Base-by-base conservation (phyloP, 2,329 filamentous ascomycete genomes). In the Sarocladiaceae sp. region DNA sequence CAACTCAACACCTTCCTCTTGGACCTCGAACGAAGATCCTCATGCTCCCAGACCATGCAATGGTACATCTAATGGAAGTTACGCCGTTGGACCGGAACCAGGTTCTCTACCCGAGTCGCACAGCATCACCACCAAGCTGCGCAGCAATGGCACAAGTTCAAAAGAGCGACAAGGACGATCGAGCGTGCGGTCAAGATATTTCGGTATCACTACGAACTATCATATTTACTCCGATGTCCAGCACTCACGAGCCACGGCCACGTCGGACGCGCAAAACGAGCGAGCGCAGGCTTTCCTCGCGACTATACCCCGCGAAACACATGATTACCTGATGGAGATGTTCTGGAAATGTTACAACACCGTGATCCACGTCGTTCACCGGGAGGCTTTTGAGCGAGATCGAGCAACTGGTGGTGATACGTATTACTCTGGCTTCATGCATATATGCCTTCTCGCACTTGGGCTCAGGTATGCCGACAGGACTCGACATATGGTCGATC, bases 371-470 rank as follows among this genome's bases (percentile, higher is more conserved):
- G 23, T 47, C 4, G 23, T 47, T n/a, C 42, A 47, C 42, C 22
- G 42, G 23, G 26, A 31, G 26, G 42, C 42, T 7, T 47, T 28
- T 10, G 42, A 47, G 26, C 8, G 15, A 8, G 42, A 47, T 20
- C 23, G 10, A 6, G 23, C 17, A 5, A 28, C n/a, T 12, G 22
- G 26, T 17, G 42, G 42, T 18, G 42, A 47, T 47, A n/a, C 13
- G 22, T 47, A 28, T 25, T 47, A 47, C 22, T 47, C 42, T n/a
- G 42, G 42, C 15, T 47, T 28, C 15, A 11, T 47, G 22, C 42
- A 47, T 17, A 17, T 47, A 5, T 28, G 23, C 15, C 10, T 47
- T 6, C 42, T 47, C n/a, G 42, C 42, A n/a, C 5, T 47, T 29
- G 42, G 23, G 11, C 29, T 47, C 26, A 12, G 42, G 11, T 47